Percentiles rank a stretch among this genome's conserved stretches.
phyloP scores from a whole-genome alignment of 805 yeast species.

The Middelhovenomyces tepae region DNA sequence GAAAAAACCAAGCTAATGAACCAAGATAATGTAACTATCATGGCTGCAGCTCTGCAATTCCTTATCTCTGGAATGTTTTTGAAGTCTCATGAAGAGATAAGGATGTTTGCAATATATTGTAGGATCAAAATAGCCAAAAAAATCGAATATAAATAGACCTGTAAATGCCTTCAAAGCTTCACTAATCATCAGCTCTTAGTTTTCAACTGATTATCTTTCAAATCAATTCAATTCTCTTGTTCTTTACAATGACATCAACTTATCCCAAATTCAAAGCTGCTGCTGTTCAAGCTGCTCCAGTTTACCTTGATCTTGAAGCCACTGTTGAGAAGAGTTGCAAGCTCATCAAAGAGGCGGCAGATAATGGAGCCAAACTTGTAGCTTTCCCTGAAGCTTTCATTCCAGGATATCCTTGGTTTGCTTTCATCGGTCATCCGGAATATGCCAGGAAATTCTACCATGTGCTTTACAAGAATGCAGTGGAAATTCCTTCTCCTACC shows the following conservation, averaged over 20 bases:
- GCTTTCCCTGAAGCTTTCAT: conserved; percentile 19
- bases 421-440: conserved; percentile 9
- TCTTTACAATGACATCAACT: conserved; percentile 1
- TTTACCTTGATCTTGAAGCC: conserved; percentile 12
- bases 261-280: conserved; percentile 11
- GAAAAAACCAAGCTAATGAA: no score
- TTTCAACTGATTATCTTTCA: no score
- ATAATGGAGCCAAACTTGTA: conserved; percentile 14
- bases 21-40: no score
- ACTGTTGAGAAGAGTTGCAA: conserved; percentile 13
- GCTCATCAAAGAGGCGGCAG: conserved; percentile 15
- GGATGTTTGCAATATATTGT: no score
- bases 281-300: conserved; percentile 19
- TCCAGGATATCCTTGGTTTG: conserved; percentile 18
- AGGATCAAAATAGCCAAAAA: no score
- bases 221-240: no score
- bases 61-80: no score
- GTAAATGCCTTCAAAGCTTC: no score
- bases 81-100: no score
- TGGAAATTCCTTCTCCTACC: conserved; percentile 1
- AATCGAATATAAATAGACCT: no score
- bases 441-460: conserved; percentile 2
- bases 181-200: no score
- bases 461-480: conserved; percentile 2
- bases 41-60: no score